Base-by-base conservation (phyloP, 805 yeast genomes). In the Grigorovia humatica region DNA sequence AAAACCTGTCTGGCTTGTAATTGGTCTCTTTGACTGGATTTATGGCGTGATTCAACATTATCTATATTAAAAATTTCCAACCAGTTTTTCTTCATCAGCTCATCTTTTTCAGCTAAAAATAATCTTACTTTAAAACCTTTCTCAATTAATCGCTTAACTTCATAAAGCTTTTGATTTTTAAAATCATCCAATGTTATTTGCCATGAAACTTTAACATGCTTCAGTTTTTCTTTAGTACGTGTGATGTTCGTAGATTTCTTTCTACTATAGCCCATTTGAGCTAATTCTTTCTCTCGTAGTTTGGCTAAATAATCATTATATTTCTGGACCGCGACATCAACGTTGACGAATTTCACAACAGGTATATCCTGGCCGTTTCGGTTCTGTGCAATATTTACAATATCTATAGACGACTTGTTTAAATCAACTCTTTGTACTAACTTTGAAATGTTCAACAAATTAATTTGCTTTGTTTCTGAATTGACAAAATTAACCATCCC, bases 201-300 rank as follows among this genome's bases (percentile, higher is more conserved):
- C 85, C 85, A 81, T 11, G 80, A 73, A 3, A 81, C 62, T 44
- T 74, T 74, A 38, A 81, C 65, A 35, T 73, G 65, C 56, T 80
- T 80, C n/a, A 71, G 54, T 35, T 57, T 52, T 15, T 66, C 70
- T 2, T 45, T 50, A 41, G 55, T 62, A 9, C 55, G 56, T 8
- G 55, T 30, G 9, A 13, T 30, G 4, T 57, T 60, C 19, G 43
- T 23, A 11, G 49, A 43, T 46, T 52, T 53, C 41, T 54, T 60
- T 19, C 43, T 48, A 11, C 54, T 48, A 2, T 55, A 45, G 3
- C 68, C 68, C 53, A 57, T 35, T 12, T 51, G 54, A 2, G 52
- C 50, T 23, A 67, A 50, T 44, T 67, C 68, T 49, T 57, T 47
- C 18, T 59, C 59, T 46, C 61, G 66, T 17, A 45, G 52, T 44